Evolutionary conservation across 169 alveolate species (phyloP), one percentile per base, ranked within the genome.

Genomic region (Eimeria praecox): DNA sequence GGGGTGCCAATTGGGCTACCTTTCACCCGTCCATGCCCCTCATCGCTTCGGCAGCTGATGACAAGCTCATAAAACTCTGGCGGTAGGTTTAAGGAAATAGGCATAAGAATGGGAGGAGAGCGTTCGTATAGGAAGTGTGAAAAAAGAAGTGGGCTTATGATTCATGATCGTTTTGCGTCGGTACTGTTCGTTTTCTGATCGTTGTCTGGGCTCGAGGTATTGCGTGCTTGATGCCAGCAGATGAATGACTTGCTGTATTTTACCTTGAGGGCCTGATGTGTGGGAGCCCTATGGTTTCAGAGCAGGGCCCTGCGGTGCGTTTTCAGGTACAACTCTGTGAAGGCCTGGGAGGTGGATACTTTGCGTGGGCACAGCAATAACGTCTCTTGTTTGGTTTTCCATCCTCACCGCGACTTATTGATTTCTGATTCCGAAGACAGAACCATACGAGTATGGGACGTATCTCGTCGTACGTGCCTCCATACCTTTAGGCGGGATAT

Each of bases 1-100:
- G 99, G 78, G 99, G 99, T 4, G 99, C 99, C 80, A 99, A 99
- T 96, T 99, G 99, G 99, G 99, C 99, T 0, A 92, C 98, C 44
- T 99, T 99, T 97, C 99, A 98, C 95, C 99, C 99, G 1, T 97
- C 98, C 77, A 95, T 97, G 86, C 99, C 98, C 86, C 94, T 98
- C 33, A 98, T 98, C 85, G 99, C 98, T 1, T 98, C 99, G 35
- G 99, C 99, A 8, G 96, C 97, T 22, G 98, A 97, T 64, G 98
- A 97, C 69, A 95, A 97, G 0, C 52, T 93, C 83, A 95, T 97
- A 94, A 97, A 97, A 89, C 95, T 97, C 80, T 97, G 98, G 98
- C 95, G 98, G 95, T 94, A 80, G 78, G 96, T 20, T 18, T 24
- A 20, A 12, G n/a, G 3, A 27, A 8, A 42, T 52, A 30, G 18